Percentiles rank a stretch among this genome's conserved stretches.
Evolutionary conservation across 371 early-diverging fungal genomes (phyloP).

Genomic region (Rhizopus delemar): DNA sequence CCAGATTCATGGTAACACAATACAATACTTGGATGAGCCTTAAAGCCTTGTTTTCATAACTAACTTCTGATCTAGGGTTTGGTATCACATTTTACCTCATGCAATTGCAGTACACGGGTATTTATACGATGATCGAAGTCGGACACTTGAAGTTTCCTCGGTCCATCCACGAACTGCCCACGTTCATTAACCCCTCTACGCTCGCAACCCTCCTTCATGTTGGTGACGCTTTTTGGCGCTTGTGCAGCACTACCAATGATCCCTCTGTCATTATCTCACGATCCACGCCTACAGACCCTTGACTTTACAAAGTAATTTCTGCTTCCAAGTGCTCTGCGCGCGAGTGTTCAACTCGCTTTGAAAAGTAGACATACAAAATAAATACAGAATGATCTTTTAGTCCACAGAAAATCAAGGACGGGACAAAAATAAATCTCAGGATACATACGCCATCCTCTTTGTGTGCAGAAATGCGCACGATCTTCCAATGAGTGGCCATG

Average conservation of each 20-base stretch:
- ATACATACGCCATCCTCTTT: too few species aligned
- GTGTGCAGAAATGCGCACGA: too few species aligned
- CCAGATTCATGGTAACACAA: too few species aligned
- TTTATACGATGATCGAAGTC: conserved; percentile 1
- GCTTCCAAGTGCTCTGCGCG: not conserved
- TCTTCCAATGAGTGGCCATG: too few species aligned
- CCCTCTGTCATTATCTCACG: not conserved
- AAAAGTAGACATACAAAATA: not conserved
- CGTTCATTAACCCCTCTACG: not conserved
- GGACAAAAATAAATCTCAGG: too few species aligned
- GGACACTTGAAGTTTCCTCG: not conserved
- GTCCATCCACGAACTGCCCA: not conserved
- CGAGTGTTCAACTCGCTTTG: not conserved
- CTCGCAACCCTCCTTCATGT: not conserved
- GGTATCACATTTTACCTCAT: not conserved
- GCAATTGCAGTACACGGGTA: not conserved
- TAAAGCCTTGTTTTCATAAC: too few species aligned
- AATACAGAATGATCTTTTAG: too few species aligned
- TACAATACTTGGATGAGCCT: too few species aligned
- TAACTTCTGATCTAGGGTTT: not conserved
- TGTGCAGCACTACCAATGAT: not conserved
- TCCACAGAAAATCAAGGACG: too few species aligned
- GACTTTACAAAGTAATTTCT: not conserved
- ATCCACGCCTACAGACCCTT: not conserved
- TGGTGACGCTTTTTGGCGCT: not conserved